phyloP scores from a whole-genome alignment of 306 rosid species.

The Abrus pulchellus region DNA sequence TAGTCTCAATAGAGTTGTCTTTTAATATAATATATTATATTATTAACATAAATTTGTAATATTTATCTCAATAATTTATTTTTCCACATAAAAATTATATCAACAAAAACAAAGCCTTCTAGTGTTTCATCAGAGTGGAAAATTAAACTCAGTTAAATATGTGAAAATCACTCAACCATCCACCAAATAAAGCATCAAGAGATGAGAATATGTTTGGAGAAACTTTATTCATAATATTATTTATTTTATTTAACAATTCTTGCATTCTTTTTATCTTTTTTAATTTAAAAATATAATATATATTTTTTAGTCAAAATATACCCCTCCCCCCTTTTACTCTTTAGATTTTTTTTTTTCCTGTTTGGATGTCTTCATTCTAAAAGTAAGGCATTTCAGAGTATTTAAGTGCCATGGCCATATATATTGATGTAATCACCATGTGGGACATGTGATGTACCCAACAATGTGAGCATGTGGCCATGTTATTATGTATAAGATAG shows the following conservation, averaged over 20 bases:
- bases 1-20: no score
- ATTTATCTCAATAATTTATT: no score
- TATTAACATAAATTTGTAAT: no score
- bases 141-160: neutral
- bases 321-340: constrained; percentile 25
- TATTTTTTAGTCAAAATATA: neutral
- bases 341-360: neutral
- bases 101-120: no score
- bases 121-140: neutral
- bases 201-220: neutral
- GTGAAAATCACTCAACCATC: neutral
- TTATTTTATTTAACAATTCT: no score
- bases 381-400: neutral
- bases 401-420: neutral
- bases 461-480: constrained; percentile 13
- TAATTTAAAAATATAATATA: no score
- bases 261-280: no score
- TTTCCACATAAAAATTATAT: no score
- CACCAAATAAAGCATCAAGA: neutral
- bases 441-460: constrained; percentile 18
- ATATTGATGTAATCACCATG: constrained; percentile 7
- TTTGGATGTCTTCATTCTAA: constrained; percentile 1
- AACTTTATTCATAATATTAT: no score
- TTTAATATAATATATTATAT: no score
- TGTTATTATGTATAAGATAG: constrained; percentile 24